Conservation (phyloP, 306 rosid genomes). For the Casuarina glauca region DNA sequence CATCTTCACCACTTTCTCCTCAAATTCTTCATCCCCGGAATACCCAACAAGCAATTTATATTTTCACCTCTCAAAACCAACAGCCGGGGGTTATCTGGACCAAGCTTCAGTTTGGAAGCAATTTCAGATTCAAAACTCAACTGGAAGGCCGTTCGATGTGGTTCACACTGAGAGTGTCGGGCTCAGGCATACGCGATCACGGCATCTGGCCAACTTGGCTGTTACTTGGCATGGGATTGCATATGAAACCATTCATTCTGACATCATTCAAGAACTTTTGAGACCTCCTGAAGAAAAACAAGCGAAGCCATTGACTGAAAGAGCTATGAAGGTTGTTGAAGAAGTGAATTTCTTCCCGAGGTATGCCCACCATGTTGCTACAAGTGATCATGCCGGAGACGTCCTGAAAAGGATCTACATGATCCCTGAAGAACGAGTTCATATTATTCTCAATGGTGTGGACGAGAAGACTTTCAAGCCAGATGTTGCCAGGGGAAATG, state of each 20-base stretch:
- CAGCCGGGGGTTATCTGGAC: constrained; percentile 66
- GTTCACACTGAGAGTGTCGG: constrained; percentile 70
- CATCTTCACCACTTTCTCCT: constrained; percentile 55
- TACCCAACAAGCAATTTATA: constrained; percentile 33
- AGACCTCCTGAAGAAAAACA: constrained; percentile 45
- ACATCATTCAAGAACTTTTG: constrained; percentile 42
- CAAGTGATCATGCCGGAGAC: constrained; percentile 76
- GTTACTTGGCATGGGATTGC: constrained; percentile 75
- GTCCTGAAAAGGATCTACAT: constrained; percentile 63
- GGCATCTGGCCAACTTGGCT: constrained; percentile 43
- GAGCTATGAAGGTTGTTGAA: constrained; percentile 52
- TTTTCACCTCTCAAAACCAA: constrained; percentile 67
- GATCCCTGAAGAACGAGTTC: constrained; percentile 68
- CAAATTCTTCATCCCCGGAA: constrained; percentile 32
- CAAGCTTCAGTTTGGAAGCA: constrained; percentile 63
- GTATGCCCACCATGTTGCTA: constrained; percentile 72
- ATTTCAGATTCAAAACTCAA: constrained; percentile 60
- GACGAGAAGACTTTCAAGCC: constrained; percentile 61
- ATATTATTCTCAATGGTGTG: constrained; percentile 72
- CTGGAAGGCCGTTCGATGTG: constrained; percentile 52
- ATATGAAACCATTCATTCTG: constrained; percentile 45
- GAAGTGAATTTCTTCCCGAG: constrained; percentile 59
- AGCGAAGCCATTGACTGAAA: constrained; percentile 43
- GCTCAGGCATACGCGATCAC: constrained; percentile 55
- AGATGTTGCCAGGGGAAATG: constrained; percentile 41